Base-by-base conservation (phyloP, 2,329 filamentous ascomycete genomes). In the Lachnellula hyalina region DNA sequence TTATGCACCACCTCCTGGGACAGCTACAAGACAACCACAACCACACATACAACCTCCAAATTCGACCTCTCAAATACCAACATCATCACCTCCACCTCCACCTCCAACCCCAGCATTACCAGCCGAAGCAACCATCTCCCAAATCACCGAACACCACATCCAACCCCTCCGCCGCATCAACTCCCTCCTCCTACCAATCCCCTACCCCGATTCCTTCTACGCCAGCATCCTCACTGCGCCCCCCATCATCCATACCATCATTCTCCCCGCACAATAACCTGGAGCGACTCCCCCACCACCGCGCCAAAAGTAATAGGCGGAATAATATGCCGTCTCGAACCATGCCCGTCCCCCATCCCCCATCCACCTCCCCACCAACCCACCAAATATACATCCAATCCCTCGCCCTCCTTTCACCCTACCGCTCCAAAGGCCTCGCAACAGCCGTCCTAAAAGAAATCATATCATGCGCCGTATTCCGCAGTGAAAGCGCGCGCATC, bases 181-280 rank as follows among this genome's bases (percentile, higher is more conserved):
- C 70, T 73, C 80, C 45, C 77, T 87, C 49, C 77, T 87, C 51
- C 80, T 87, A 1, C 82, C 80, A 49, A 80, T 87, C 55, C 73
- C 74, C 68, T 87, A 87, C 68, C 77, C 81, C 3, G 83, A 86
- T 67, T 74, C 75, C 47, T 87, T 87, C 72, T 87, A 86, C 75
- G 70, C 74, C 51, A 74, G 73, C 38, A 76, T 81, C 52, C 71
- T 79, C 55, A 74, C 82, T 57, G 75, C 78, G 11, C 65, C 73
- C 58, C 75, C 78, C 11, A 65, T n/a, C 74, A 17, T 70, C 72
- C 21, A 75, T 74, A 38, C 78, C 76, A 57, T 67, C 41, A 63
- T 81, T 82, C 73, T 84, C 80, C 80, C 55, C 82, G 83, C 58
- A 76, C 82, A 51, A 78, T 86, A 57, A 75, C 81, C 51, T 85